Conservation (phyloP, 2,329 filamentous ascomycete genomes). For the Thermoascus crustaceus region DNA sequence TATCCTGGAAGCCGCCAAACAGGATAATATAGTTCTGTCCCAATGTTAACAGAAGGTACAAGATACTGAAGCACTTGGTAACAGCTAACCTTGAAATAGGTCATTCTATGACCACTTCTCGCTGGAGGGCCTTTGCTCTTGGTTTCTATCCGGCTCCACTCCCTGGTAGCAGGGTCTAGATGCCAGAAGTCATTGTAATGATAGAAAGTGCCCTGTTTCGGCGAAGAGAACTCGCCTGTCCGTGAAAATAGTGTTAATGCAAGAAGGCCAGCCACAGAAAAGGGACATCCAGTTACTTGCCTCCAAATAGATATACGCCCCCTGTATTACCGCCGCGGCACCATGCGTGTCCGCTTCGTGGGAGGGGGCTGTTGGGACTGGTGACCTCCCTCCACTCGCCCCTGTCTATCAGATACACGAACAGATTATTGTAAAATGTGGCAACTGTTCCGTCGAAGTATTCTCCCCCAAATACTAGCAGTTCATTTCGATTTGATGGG, state of each 20-base stretch:
- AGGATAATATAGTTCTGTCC: conserved; percentile 75
- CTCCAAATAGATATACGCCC: conserved; percentile 85
- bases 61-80: background rate
- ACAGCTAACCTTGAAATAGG: conserved; percentile 65
- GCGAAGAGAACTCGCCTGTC: conserved; percentile 77
- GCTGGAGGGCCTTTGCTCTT: conserved; percentile 68
- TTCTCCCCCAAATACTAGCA: conserved; percentile 90
- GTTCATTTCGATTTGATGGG: conserved; percentile 75
- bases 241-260: too few relatives aligned
- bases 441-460: conserved; percentile 89
- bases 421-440: conserved; percentile 59
- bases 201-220: conserved; percentile 97
- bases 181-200: conserved; percentile 99
- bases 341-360: conserved; percentile 90
- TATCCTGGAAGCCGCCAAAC: conserved; percentile 96
- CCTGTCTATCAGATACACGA: conserved; percentile 65
- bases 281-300: conserved; percentile 17
- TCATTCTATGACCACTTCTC: conserved; percentile 89
- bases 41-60: conserved; percentile 2
- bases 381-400: conserved; percentile 89
- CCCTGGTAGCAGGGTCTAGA: conserved; percentile 70
- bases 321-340: conserved; percentile 78
- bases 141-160: conserved; percentile 84
- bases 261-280: too few relatives aligned
- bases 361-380: conserved; percentile 82